Conservation (phyloP, 2,329 filamentous ascomycete species). For the Biscogniauxia marginata region DNA sequence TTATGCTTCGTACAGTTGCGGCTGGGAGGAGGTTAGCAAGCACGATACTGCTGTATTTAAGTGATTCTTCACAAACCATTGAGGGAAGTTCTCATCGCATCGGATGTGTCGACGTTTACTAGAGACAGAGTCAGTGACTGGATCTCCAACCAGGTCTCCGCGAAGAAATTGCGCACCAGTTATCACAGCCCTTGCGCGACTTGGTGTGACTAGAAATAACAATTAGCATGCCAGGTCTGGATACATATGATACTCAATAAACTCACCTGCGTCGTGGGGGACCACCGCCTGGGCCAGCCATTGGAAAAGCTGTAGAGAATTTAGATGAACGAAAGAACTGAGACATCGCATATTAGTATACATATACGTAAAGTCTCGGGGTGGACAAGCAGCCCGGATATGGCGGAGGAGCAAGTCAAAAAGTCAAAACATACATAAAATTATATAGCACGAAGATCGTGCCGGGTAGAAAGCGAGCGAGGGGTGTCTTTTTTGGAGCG, state of each 20-base stretch:
- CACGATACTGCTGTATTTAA: neutral
- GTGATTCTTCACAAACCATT: slow-evolving; percentile 67
- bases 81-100: slow-evolving; percentile 95
- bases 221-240: slow-evolving; percentile 18
- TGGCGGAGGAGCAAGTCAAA: slow-evolving; percentile 4
- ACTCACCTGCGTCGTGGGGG: slow-evolving; percentile 71
- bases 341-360: slow-evolving; percentile 27
- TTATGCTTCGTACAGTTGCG: slow-evolving; percentile 99
- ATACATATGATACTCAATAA: slow-evolving; percentile 4
- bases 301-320: slow-evolving; percentile 46
- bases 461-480: slow-evolving; percentile 32
- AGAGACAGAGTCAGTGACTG: slow-evolving; percentile 15
- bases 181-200: slow-evolving; percentile 96
- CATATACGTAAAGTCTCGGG: slow-evolving; percentile 3
- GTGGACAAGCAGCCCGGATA: slow-evolving; percentile 1
- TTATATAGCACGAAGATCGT: slow-evolving; percentile 27
- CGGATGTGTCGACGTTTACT: slow-evolving; percentile 93
- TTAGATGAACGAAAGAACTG: slow-evolving; percentile 37
- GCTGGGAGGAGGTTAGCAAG: slow-evolving; percentile 46
- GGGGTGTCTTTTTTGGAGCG: slow-evolving; percentile 21
- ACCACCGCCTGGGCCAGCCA: slow-evolving; percentile 94
- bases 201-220: slow-evolving; percentile 79
- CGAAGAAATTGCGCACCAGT: slow-evolving; percentile 56
- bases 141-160: neutral
- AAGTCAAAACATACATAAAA: slow-evolving; percentile 28